Evolutionary conservation across 352 stramenopile genomes (phyloP).

Genomic region (Phytopythium helicoides): DNA sequence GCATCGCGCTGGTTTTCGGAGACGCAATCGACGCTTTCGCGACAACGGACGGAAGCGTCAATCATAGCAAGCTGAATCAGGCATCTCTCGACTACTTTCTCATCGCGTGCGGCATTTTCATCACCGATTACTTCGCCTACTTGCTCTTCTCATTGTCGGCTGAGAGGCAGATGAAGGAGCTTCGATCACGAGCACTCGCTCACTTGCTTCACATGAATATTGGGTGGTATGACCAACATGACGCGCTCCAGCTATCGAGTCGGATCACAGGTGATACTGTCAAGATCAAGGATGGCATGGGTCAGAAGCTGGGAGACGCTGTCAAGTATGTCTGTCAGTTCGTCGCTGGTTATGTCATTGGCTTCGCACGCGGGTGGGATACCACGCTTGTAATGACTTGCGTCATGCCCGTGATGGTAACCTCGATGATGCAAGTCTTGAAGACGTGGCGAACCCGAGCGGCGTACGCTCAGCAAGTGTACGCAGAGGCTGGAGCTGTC

Average conservation of each 20-base stretch:
- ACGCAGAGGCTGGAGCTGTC: too few species aligned
- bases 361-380: slow-evolving; percentile 45
- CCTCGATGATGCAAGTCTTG: slow-evolving; percentile 34
- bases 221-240: slow-evolving; percentile 44
- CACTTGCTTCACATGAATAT: slow-evolving; percentile 58
- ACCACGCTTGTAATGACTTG: slow-evolving; percentile 41
- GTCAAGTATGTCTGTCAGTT: slow-evolving; percentile 37
- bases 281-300: slow-evolving; percentile 62
- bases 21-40: too few species aligned
- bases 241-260: slow-evolving; percentile 39
- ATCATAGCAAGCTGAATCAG: slow-evolving; percentile 23
- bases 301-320: slow-evolving; percentile 43
- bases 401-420: slow-evolving; percentile 40
- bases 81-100: slow-evolving; percentile 29
- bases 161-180: slow-evolving; percentile 45
- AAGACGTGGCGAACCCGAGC: slow-evolving; percentile 14
- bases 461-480: slow-evolving; percentile 35
- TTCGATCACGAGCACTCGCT: slow-evolving; percentile 25
- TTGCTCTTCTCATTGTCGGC: slow-evolving; percentile 23
- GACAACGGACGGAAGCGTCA: too few species aligned
- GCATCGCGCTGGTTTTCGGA: too few species aligned
- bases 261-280: too few species aligned
- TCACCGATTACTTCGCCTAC: slow-evolving; percentile 31
- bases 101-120: slow-evolving; percentile 34
- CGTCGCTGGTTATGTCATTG: slow-evolving; percentile 37